Conservation (phyloP, 1,284 basidiomycete genomes). For the Trichosporon asahii region DNA sequence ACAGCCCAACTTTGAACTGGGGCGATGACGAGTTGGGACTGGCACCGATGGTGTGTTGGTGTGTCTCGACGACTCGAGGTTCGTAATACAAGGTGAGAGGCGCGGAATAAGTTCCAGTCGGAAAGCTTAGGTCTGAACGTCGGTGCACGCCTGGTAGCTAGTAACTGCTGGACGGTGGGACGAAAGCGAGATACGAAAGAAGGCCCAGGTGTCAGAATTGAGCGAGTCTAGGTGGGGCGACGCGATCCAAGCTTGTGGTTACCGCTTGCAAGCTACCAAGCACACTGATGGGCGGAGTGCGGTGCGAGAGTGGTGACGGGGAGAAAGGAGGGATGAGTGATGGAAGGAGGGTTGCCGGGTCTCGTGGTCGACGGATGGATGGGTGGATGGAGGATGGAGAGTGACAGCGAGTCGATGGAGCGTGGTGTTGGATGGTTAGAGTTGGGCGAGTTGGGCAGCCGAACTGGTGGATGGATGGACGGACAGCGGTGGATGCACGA, state of each 20-base stretch:
- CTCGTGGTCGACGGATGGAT: not conserved
- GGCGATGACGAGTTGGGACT: not conserved
- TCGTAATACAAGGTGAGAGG: not conserved
- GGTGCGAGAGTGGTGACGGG: not conserved
- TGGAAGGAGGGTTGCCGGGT: not conserved
- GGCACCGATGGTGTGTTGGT: not conserved
- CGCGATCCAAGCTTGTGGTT: constrained; percentile 2
- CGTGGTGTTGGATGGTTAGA: not conserved
- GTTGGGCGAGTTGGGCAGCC: not conserved
- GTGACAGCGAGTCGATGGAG: constrained; percentile 4
- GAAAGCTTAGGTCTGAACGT: not conserved
- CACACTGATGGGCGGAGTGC: not conserved
- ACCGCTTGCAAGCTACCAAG: not conserved
- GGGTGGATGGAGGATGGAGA: constrained; percentile 5
- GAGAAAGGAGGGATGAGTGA: not conserved
- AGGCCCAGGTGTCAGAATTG: constrained; percentile 1
- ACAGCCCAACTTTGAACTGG: not conserved
- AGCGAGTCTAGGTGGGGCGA: not conserved
- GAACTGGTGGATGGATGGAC: not conserved
- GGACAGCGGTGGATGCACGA: not conserved
- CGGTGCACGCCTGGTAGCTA: constrained; percentile 2
- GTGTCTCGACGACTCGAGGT: not conserved
- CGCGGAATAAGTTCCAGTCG: not conserved
- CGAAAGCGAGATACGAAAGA: constrained; percentile 3
- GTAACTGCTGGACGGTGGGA: not conserved